A percentile compares a stretch with the other conserved stretches of the same genome.
These are phyloP conservation scores for apple (Malus domestica) DNA, from an alignment of 306 rosid species.

Conservation along the genomic window ASM211411v1 NC_041795.1:34967501-34968000, in stretches of 20 bases:
- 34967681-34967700: conserved; percentile 81
- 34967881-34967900: conserved; percentile 20
- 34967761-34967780: conserved; percentile 34
- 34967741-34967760: conserved; percentile 35
- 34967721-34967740: conserved; percentile 67
- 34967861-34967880: conserved; percentile 44
- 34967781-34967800: conserved; percentile 48
- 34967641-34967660: conserved; percentile 65
- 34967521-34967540: not conserved
- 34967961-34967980: conserved; percentile 47
- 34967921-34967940: not conserved
- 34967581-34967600: conserved; percentile 85
- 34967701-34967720: conserved; percentile 73
- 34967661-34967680: conserved; percentile 83
- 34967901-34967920: not conserved
- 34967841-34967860: conserved; percentile 59
- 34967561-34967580: conserved; percentile 35
- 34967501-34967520: not conserved
- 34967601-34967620: conserved; percentile 77
- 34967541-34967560: not conserved
- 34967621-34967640: conserved; percentile 69
- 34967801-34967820: conserved; percentile 63
- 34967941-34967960: not conserved
- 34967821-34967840: conserved; percentile 74
- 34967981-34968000: conserved; percentile 51